Base-by-base conservation (phyloP, 176 grass and related monocot genomes). In the Triticum dicoccoides region DNA sequence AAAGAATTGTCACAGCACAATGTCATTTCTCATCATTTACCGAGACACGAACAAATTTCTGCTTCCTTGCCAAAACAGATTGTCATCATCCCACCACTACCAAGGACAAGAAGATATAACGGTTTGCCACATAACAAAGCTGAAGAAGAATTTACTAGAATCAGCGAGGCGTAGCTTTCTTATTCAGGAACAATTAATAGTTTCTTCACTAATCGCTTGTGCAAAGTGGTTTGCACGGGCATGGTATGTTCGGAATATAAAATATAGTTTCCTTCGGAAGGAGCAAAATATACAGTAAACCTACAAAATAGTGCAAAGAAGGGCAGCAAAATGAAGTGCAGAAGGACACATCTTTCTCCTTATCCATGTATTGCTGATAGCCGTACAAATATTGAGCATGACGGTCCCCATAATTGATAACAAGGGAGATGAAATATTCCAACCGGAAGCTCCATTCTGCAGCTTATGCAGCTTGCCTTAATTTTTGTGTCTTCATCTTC, bases 401-500 rank as follows among this genome's bases (percentile, higher is more conserved):
- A 51, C 11, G 23, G 21, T 24, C 35, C 21, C 38, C 51, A 37
- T 69, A 34, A 38, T 18, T 77, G 49, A 82, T 72, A 62, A 38
- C 66, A 27, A 11, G 27, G 61, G 2, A 61, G 63, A 75, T 52
- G 65, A 35, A 41, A 6, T 72, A 24, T 59, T 79, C 74, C 64
- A 44, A 64, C 4, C 5, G 32, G 12, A 44, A 72, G 65, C 39
- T 66, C 35, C 24, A 9, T 21, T n/a, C 5, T 24, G 7, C 1
- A 30, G 68, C 66, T 84, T 84, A 90, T 80, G 81, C 89, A 61
- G 82, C 84, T 84, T 45, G 68, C 90, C 81, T 92, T 85, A 91
- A 44, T 83, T 91, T 89, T 12, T 78, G 39, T 42, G 70, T 87
- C 83, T 95, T 98, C 17, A 78, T 84, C 89, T 86, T 92, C 58